Conservation (phyloP, 345 rosid species). For the Eucalyptus curtisii region DNA sequence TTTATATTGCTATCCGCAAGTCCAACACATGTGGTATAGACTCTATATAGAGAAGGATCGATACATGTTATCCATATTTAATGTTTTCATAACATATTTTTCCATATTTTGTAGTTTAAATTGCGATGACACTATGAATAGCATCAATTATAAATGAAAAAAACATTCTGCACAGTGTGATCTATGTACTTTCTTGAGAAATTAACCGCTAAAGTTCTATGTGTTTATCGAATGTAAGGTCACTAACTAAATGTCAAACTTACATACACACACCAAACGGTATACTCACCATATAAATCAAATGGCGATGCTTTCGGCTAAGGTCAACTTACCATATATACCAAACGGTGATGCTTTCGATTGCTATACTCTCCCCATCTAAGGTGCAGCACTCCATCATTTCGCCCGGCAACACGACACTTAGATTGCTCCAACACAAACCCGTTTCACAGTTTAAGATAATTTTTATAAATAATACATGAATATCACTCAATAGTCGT, state of each 20-base stretch:
- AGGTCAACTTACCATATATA: no score
- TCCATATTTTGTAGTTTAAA: not conserved
- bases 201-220: not conserved
- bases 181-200: not conserved
- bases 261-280: not conserved
- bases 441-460: not conserved
- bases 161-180: not conserved
- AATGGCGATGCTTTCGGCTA: not conserved
- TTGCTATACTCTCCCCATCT: not conserved
- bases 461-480: not conserved
- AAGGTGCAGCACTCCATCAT: not conserved
- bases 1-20: not conserved
- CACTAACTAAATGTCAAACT: no score
- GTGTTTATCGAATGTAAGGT: not conserved
- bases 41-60: not conserved
- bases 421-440: not conserved
- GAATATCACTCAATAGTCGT: not conserved
- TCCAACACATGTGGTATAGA: not conserved
- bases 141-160: not conserved
- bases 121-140: not conserved
- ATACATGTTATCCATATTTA: not conserved
- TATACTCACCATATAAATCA: not conserved
- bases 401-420: not conserved
- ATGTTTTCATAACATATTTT: not conserved
- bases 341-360: not conserved